Evolutionary conservation across 148 eudicot genomes (phyloP), one percentile per base, ranked within the genome.

Genomic region (Nepenthes gracilis): DNA sequence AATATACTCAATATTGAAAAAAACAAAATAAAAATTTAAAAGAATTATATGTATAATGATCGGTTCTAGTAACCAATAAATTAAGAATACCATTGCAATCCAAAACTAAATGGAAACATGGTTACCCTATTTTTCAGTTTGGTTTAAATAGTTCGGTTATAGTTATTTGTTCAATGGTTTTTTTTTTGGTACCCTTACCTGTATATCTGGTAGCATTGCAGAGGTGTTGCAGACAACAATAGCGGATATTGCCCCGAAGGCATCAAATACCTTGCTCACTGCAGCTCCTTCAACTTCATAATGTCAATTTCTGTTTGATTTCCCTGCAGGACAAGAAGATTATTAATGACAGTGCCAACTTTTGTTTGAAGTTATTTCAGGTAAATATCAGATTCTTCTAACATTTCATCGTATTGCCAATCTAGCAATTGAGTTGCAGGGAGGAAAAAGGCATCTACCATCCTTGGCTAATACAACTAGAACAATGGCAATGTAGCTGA

Each of bases 121-220:
- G 23, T 23, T 23, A 23, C 23, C 23, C 23, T 23, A 23, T 23
- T 23, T 23, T 23, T 0, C 0, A 23, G 23, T 23, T 23, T 23
- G 0, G 23, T 23, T 23, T 23, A 0, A 23, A 23, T 0, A 23
- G 23, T 23, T 23, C 23, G 0, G 23, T 23, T 23, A 23, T 23
- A 23, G 23, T 23, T 23, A 23, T 23, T 23, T 23, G 23, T 23
- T 23, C 23, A 23, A 23, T 0, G 23, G 23, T 23, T 23, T 23
- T 23, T 23, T 23, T 23, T 23, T 23, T 23, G 23, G 23, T 23
- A 23, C 53, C 2, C 23, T 58, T 45, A 84, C 89, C 85, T 84
- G 85, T 61, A 84, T 81, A 68, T 84, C 89, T 43, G 62, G 74
- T 61, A 79, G 61, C 76, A 85, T 82, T 56, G 83, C 90, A 33